These are phyloP conservation scores for Austroboletus rostrupii DNA, from an alignment of 1,284 basidiomycete species.

Conservation along the genomic window DNA sequence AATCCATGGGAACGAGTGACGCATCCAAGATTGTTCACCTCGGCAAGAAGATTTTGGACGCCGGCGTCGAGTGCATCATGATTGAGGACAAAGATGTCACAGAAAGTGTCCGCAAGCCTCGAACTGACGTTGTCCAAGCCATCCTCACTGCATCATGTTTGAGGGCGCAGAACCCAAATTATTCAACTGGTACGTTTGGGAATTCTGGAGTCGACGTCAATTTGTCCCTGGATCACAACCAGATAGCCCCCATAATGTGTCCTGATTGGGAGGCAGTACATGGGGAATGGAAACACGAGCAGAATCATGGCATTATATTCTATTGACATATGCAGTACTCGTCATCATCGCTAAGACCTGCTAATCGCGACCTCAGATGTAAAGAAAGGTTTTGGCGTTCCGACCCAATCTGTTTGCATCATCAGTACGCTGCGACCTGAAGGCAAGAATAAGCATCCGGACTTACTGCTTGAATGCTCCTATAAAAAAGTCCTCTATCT, in stretches of 20 bases:
- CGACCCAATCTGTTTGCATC: background rate
- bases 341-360: no score
- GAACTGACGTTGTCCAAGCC: conserved; percentile 43
- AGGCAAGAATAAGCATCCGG: background rate
- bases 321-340: no score
- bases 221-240: conserved; percentile 45
- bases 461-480: conserved; percentile 4
- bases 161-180: conserved; percentile 42
- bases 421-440: background rate
- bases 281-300: no score
- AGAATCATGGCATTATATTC: no score
- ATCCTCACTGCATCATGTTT: conserved; percentile 46
- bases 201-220: conserved; percentile 43
- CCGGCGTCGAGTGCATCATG: conserved; percentile 45
- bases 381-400: background rate
- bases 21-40: conserved; percentile 29
- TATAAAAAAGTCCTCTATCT: conserved; percentile 5
- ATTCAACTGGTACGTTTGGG: conserved; percentile 35
- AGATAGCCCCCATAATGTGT: no score
- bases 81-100: conserved; percentile 49
- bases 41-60: conserved; percentile 41
- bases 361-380: background rate
- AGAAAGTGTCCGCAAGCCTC: conserved; percentile 42
- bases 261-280: conserved; percentile 43
- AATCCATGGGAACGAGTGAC: conserved; percentile 7